Percentiles rank a stretch among this genome's conserved stretches.
These are phyloP conservation scores for Pleurotus pulmonarius DNA, from an alignment of 768 basidiomycete genomes.

Conservation along the genomic window DNA sequence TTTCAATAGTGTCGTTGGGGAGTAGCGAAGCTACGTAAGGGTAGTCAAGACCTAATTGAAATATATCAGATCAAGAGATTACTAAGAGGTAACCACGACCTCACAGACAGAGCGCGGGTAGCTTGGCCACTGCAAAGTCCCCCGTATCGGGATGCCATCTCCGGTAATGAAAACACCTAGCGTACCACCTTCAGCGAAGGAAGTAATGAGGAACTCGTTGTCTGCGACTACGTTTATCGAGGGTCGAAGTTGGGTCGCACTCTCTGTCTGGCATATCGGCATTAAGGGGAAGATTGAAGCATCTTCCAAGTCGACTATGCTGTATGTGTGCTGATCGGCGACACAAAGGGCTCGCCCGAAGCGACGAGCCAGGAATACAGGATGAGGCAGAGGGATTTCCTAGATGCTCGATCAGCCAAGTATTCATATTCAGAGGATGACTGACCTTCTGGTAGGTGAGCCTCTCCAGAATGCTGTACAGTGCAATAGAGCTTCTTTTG, in stretches of 20 bases:
- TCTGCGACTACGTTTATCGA: constrained; percentile 71
- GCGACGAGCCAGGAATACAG: constrained; percentile 58
- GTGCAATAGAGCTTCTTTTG: constrained; percentile 58
- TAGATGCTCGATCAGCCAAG: constrained; percentile 19
- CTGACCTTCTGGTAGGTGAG: constrained; percentile 58
- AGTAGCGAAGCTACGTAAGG: constrained; percentile 79
- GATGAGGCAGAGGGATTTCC: constrained; percentile 69
- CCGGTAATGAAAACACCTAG: constrained; percentile 85
- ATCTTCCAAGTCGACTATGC: constrained; percentile 72
- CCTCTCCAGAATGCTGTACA: constrained; percentile 65
- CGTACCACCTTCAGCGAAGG: constrained; percentile 78
- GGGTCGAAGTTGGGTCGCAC: constrained; percentile 49
- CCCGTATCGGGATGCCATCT: constrained; percentile 84
- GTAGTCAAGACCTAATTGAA: constrained; percentile 64
- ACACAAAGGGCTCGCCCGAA: constrained; percentile 65
- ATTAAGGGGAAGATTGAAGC: constrained; percentile 70
- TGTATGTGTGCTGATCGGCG: constrained; percentile 71
- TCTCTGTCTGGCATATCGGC: constrained; percentile 70
- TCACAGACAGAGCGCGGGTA: constrained; percentile 76
- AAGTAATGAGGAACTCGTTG: constrained; percentile 82
- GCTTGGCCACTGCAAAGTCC: constrained; percentile 81
- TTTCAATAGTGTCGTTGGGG: constrained; percentile 72
- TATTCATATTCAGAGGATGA: not conserved
- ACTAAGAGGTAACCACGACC: constrained; percentile 23
- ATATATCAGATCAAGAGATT: not conserved